Conservation (phyloP, 148 eudicot genomes). For the Rhododendron vialii region DNA sequence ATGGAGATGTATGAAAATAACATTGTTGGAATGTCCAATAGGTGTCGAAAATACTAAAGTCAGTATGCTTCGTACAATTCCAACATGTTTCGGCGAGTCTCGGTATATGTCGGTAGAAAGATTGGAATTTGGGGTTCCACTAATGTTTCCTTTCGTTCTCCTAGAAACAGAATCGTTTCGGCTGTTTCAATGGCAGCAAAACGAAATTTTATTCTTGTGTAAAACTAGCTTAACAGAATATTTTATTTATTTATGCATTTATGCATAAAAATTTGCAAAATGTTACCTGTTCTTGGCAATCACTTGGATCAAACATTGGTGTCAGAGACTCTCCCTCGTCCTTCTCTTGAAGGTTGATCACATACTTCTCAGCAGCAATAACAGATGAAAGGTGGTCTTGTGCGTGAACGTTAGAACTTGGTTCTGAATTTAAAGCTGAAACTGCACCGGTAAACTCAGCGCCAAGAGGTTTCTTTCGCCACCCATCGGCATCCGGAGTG, state of each 20-base stretch:
- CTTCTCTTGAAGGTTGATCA: conserved; percentile 27
- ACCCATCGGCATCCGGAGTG: conserved; percentile 52
- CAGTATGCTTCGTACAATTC: neutral
- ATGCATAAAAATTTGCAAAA: neutral
- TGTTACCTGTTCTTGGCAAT: conserved; percentile 52
- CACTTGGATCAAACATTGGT: conserved; percentile 41
- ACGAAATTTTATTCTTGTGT: neutral
- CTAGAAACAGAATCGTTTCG: neutral
- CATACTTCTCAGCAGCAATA: conserved; percentile 31
- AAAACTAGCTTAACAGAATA: neutral
- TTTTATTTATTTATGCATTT: neutral
- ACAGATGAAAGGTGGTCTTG: conserved; percentile 17
- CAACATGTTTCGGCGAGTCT: neutral
- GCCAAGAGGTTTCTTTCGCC: conserved; percentile 41
- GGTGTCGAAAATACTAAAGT: neutral
- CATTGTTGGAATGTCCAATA: neutral
- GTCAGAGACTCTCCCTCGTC: conserved; percentile 32
- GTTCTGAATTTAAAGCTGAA: conserved; percentile 28
- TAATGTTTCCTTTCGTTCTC: neutral
- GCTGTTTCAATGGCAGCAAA: neutral
- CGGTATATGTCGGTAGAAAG: neutral
- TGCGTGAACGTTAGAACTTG: conserved; percentile 23
- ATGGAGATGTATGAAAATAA: neutral
- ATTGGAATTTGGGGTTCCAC: neutral
- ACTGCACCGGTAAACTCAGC: conserved; percentile 28